A percentile compares a stretch with the other conserved stretches of the same genome.
phyloP scores from a whole-genome alignment of 2,329 filamentous ascomycete species.

The Didymella exigua region DNA sequence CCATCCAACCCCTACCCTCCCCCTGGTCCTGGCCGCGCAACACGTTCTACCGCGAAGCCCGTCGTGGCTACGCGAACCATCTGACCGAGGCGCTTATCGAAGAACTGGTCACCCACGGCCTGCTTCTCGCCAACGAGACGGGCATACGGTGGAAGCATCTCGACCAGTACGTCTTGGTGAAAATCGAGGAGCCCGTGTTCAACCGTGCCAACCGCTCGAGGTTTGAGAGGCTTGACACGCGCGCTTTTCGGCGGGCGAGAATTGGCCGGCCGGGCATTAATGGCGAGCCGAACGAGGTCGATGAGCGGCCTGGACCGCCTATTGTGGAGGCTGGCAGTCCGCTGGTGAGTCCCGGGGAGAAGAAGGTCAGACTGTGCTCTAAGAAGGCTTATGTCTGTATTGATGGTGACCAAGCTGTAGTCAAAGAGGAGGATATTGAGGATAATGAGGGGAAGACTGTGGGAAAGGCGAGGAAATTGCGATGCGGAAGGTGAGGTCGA shows the following conservation, averaged over 20 bases:
- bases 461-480: not conserved
- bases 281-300: not conserved
- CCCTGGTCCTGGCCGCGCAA: not conserved
- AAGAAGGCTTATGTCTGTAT: not conserved
- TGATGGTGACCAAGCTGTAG: not conserved
- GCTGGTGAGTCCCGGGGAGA: not conserved
- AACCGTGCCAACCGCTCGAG: not conserved
- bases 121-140: not conserved
- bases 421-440: not conserved
- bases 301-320: not conserved
- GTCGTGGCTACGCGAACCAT: not conserved
- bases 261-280: not conserved
- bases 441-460: not conserved
- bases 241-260: not conserved
- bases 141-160: slow-evolving; percentile 1
- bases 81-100: not conserved
- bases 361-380: not conserved
- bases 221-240: not conserved
- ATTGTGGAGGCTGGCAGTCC: not conserved
- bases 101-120: not conserved
- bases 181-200: not conserved
- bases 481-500: not conserved
- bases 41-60: not conserved
- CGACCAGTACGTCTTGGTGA: not conserved
- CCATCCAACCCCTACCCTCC: not conserved